phyloP scores from a whole-genome alignment of 176 grass and related monocot species.

The Puya raimondii region DNA sequence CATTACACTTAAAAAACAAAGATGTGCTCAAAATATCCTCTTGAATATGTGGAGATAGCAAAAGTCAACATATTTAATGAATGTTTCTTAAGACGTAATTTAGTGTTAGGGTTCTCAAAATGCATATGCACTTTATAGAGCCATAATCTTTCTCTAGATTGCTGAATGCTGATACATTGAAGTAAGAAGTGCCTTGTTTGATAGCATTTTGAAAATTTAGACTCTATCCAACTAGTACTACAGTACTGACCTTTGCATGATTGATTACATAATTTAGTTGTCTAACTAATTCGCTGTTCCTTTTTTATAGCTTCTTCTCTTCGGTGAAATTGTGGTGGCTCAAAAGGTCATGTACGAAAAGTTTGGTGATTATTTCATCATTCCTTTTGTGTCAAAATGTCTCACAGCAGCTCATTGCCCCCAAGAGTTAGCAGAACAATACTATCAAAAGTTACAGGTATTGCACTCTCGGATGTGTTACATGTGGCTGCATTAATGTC shows the following conservation, averaged over 20 bases:
- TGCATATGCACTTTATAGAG: not conserved
- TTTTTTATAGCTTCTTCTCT: slow-evolving; percentile 54
- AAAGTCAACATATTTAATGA: no score
- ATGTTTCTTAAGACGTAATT: no score
- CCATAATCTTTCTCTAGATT: no score
- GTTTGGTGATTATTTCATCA: slow-evolving; percentile 67
- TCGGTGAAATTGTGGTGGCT: slow-evolving; percentile 91
- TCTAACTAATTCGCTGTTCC: slow-evolving; percentile 22
- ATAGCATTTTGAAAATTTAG: no score
- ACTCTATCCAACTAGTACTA: not conserved
- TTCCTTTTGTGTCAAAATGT: slow-evolving; percentile 58
- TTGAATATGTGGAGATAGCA: no score
- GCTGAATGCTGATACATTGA: no score
- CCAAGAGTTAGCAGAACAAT: slow-evolving; percentile 77
- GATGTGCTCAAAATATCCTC: no score
- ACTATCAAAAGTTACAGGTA: slow-evolving; percentile 85
- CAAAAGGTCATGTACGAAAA: slow-evolving; percentile 98
- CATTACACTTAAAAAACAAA: no score
- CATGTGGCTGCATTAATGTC: slow-evolving; percentile 1
- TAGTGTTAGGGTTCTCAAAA: no score
- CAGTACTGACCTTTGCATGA: not conserved
- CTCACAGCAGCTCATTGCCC: slow-evolving; percentile 67
- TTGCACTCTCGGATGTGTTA: not conserved
- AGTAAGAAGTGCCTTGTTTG: no score
- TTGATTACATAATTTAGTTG: not conserved